Percentiles rank a stretch among this genome's conserved stretches.
phyloP scores from a whole-genome alignment of 208 protist species.

The Paratrypanosoma confusum region DNA sequence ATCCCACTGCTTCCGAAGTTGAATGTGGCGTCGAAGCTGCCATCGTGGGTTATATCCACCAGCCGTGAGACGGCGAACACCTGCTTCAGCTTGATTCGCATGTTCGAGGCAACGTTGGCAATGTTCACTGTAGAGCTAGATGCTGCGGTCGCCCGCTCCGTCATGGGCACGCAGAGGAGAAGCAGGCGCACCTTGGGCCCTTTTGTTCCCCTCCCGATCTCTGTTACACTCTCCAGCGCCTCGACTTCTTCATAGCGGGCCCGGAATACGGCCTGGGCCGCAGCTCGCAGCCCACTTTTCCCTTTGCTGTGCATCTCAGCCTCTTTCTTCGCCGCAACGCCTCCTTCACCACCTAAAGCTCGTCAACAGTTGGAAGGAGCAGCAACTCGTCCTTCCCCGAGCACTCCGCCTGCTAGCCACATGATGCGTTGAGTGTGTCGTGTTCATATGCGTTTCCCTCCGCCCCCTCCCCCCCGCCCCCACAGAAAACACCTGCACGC shows the following conservation, averaged over 20 bases:
- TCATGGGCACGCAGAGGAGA: slow-evolving; percentile 1
- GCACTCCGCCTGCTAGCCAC: too few relatives aligned
- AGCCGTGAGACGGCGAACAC: slow-evolving; percentile 64
- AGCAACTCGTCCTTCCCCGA: too few relatives aligned
- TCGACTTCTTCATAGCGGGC: slow-evolving; percentile 68
- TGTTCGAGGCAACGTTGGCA: slow-evolving; percentile 11
- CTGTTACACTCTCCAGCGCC: slow-evolving; percentile 47
- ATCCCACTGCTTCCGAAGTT: slow-evolving; percentile 74
- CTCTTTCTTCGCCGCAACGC: too few relatives aligned
- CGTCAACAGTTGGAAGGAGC: too few relatives aligned
- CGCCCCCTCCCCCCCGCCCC: too few relatives aligned
- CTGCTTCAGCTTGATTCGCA: slow-evolving; percentile 49
- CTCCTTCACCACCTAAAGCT: too few relatives aligned
- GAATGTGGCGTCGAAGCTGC: slow-evolving; percentile 72
- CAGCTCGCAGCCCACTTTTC: slow-evolving; percentile 25
- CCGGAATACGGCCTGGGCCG: slow-evolving; percentile 54
- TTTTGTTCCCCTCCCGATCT: background rate
- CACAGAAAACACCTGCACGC: too few relatives aligned
- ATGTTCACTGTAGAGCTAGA: slow-evolving; percentile 18
- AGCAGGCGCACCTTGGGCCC: slow-evolving; percentile 1
- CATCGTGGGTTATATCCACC: slow-evolving; percentile 51
- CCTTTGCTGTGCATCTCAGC: too few relatives aligned
- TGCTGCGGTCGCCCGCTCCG: background rate
- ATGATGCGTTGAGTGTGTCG: too few relatives aligned
- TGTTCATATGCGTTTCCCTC: too few relatives aligned